Percentiles rank a stretch among this genome's conserved stretches.
Evolutionary conservation across 345 rosid genomes (phyloP).

Genomic region (Geranium rotundifolium): DNA sequence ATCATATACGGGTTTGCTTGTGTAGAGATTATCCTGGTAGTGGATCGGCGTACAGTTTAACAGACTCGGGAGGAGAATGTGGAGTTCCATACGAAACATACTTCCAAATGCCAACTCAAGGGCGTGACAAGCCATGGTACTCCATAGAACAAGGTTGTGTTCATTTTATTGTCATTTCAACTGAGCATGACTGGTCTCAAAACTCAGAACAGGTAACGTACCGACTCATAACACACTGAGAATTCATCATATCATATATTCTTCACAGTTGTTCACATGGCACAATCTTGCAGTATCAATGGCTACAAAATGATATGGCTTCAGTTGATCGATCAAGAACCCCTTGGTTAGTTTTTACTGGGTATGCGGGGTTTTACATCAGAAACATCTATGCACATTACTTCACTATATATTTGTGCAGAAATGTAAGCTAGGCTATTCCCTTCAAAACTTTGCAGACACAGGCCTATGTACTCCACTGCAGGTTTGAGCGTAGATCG

Average conservation of each 20-base stretch:
- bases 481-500: conserved; percentile 10
- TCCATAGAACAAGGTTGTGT: conserved; percentile 44
- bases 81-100: conserved; percentile 60
- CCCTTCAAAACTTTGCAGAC: conserved; percentile 28
- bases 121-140: conserved; percentile 67
- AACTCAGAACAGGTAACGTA: conserved; percentile 46
- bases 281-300: conserved; percentile 23
- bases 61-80: conserved; percentile 70
- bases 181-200: conserved; percentile 41
- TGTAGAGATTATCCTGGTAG: conserved; percentile 42
- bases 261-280: background rate
- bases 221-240: background rate
- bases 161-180: conserved; percentile 53
- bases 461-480: conserved; percentile 53
- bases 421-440: background rate
- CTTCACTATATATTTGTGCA: no score
- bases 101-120: conserved; percentile 56
- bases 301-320: conserved; percentile 51
- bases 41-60: conserved; percentile 27
- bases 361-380: conserved; percentile 21
- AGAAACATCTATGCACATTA: background rate
- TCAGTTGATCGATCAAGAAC: conserved; percentile 44
- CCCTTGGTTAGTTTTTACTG: conserved; percentile 52
- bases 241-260: background rate
- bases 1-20: background rate